Evolutionary conservation across 345 rosid genomes (phyloP), one percentile per base, ranked within the genome.

Genomic region (Salix brachista): DNA sequence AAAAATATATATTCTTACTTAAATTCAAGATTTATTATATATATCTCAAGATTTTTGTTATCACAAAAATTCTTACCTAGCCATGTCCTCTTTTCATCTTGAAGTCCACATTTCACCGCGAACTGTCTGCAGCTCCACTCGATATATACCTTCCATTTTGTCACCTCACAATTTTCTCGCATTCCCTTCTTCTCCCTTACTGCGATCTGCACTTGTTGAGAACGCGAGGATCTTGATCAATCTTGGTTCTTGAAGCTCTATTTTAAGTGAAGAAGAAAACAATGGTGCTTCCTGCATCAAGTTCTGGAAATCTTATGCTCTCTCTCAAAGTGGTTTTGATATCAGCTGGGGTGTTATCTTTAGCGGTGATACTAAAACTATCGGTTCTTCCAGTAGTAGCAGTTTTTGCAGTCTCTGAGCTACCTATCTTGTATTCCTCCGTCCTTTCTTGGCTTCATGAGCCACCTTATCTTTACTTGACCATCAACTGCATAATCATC

Each of bases 401-500:
- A 1, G 82, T 85, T 44, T 84, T 91, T 72, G 66, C 84, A 11
- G 72, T 79, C 23, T 80, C 84, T 67, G 89, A 79, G 2, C 73
- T 82, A 19, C 96, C 93, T 41, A 26, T 78, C 8, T 16, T 86
- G 7, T 89, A 91, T 69, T 82, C 78, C 78, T 69, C 79, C 71
- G 19, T 86, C 1, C 74, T 82, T 23, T 81, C 86, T 9, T 90
- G 92, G 80, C 81, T 93, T 18, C 80, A 85, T n/a, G n/a, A n/a
- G 60, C 99, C 96, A 2, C 97, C 94, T 18, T 96, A 84, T 82
- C 89, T 96, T 70, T 96, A 93, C 86, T 69, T 96, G 58, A 73
- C 93, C 75, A 69, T 92, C 82, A 93, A 96, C 83, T 83, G 78
- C 71, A 96, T 96, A 80, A 92, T 96, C 87, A 82, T 96, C 83